Base-by-base conservation (phyloP, 2,329 filamentous ascomycete genomes). In the Triangularia setosa region DNA sequence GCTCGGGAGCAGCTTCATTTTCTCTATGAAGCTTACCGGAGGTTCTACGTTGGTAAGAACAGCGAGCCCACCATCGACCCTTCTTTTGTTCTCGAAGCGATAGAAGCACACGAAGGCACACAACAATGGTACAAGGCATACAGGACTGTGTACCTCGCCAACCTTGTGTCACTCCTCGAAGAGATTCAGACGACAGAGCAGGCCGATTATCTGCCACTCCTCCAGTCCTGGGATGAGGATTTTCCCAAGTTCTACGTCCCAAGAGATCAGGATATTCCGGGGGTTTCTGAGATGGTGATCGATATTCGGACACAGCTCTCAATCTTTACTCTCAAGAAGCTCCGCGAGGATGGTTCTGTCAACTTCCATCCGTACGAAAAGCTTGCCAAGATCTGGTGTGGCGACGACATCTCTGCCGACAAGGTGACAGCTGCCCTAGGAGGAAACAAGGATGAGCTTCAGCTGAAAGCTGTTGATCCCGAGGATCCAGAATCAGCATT, bases 271-370 rank as follows among this genome's bases (percentile, higher is more conserved):
- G n/a, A 35, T 8, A 56, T 56, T 57, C 35, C 23, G 16, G 25
- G 56, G n/a, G 25, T 54, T 24, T 58, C 60, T 27, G 62, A 66
- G 54, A 25, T 58, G 2, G 61, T 70, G 9, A 59, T 67, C 21
- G 59, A 65, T 8, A 63, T 71, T 54, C 69, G 70, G 48, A 70
- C 65, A 18, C 69, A 69, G 12, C 62, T 68, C 9, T 64, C 67
- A 12, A 64, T 71, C 27, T 44, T 30, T 25, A 68, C 55, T 9
- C 65, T 71, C 4, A 8, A 62, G n/a, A 23, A 25, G n/a, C 62
- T 68, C 11, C 57, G 62, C 6, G 40, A 9, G 3, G 53, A 63
- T 18, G 62, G 62, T 14, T 23, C 27, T 6, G n/a, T 21, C 16
- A 24, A 60, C 4, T 63, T 68, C 28, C 56, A 69, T 28, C 67